Base-by-base conservation (phyloP, 345 rosid genomes). In the Eucalyptus cloeziana region DNA sequence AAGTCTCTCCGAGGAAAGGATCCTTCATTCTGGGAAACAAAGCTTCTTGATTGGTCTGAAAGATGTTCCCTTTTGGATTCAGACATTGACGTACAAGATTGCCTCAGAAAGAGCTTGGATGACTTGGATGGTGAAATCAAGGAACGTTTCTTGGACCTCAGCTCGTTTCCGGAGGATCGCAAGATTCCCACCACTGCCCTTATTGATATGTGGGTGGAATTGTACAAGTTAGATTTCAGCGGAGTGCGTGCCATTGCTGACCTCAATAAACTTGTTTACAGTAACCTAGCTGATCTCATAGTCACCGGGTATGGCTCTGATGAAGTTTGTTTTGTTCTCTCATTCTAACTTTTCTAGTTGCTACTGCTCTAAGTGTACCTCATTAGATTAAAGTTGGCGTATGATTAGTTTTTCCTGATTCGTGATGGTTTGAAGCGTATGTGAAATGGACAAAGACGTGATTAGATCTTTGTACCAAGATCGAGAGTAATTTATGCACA, bases 141-240 rank as follows among this genome's bases (percentile, higher is more conserved):
- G 91, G 91, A 94, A 56, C 94, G 95, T 89, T 96, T 90, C 92
- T 60, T 94, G 91, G 97, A 95, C 89, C 88, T 95, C 49, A 93
- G 95, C 8, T 93, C 86, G 15, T 62, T 30, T 62, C 94, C 93
- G 24, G 95, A 94, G 90, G 98, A 93, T 89, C 95, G 93, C 67
- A 91, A 86, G 91, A 93, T 94, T 64, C 94, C 94, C 33, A 93
- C 94, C n/a, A 81, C 93, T 12, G 86, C 91, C 19, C 92, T 95
- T 6, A 89, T 93, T 76, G 96, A 95, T 89, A 90, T 94, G 90
- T 96, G 95, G 95, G 76, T 69, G 56, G 96, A 93, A 90, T 88
- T 91, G 89, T 89, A 94, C 31, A 86, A 91, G 69, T 30, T 85
- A 19, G 89, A 88, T 52, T 93, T 87, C 67, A 93, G 89, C 8